A percentile compares a stretch with the other conserved stretches of the same genome.
Evolutionary conservation across 2,329 filamentous ascomycete genomes (phyloP).

Genomic region (Ceratocystis huliohia): DNA sequence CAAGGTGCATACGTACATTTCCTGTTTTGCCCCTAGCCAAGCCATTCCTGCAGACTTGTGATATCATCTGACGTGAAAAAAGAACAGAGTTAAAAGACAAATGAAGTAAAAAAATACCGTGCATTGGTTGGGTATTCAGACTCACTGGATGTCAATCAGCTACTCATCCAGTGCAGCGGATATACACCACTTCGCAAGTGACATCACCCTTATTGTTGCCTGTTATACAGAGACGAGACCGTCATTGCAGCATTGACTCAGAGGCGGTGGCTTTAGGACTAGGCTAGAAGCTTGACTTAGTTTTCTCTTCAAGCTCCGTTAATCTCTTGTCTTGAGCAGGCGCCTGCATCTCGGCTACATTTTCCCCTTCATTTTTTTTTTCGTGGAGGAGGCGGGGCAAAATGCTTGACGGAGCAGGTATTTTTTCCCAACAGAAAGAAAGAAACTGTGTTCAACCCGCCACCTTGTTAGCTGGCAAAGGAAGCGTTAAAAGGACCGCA

Average conservation of each 20-base stretch:
- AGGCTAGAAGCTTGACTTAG: background rate
- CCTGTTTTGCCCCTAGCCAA: background rate
- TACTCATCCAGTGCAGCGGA: background rate
- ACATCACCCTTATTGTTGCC: background rate
- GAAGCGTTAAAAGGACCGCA: background rate
- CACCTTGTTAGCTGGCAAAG: background rate
- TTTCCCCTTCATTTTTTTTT: background rate
- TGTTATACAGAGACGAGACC: background rate
- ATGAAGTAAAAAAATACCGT: background rate
- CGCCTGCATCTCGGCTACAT: background rate
- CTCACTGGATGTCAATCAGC: background rate
- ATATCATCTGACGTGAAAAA: background rate
- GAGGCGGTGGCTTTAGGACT: background rate
- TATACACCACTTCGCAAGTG: background rate
- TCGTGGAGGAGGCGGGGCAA: background rate
- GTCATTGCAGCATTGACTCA: background rate
- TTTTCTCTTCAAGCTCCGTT: background rate
- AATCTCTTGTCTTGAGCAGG: background rate
- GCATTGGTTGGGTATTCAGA: background rate
- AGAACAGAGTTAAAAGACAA: background rate
- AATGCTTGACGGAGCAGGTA: background rate
- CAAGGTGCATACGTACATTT: background rate
- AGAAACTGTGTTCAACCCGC: background rate
- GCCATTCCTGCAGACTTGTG: background rate
- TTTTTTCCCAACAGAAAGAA: constrained; percentile 1